A percentile compares a stretch with the other conserved stretches of the same genome.
Conservation (phyloP, 2,329 filamentous ascomycete genomes). For the Aspergillus amoenus region DNA sequence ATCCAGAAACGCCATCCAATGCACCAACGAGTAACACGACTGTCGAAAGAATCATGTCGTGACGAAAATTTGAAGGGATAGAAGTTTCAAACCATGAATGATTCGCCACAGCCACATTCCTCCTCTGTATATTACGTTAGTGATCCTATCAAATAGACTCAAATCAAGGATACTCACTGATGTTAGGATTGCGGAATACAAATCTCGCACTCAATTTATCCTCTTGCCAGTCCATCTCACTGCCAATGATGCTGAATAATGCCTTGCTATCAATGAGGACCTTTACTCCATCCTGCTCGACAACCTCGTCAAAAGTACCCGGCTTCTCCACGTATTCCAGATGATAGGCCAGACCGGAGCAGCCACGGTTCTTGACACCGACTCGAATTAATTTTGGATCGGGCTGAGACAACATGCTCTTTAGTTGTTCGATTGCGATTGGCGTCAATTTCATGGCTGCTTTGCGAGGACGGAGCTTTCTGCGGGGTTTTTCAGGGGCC, state of each 20-base stretch:
- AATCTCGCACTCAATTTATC: slow-evolving; percentile 92
- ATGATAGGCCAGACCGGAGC: slow-evolving; percentile 89
- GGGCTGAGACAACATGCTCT: slow-evolving; percentile 74
- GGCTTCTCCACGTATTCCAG: slow-evolving; percentile 94
- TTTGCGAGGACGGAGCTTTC: slow-evolving; percentile 77
- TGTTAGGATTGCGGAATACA: slow-evolving; percentile 95
- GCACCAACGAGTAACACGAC: slow-evolving; percentile 28
- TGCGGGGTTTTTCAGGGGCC: slow-evolving; percentile 55
- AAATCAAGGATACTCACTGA: slow-evolving; percentile 67
- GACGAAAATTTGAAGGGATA: slow-evolving; percentile 12
- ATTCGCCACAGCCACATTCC: slow-evolving; percentile 93
- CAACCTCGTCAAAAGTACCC: slow-evolving; percentile 81
- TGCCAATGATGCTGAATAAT: slow-evolving; percentile 95
- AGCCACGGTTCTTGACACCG: slow-evolving; percentile 89
- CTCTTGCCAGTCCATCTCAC: slow-evolving; percentile 98
- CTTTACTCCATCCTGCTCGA: slow-evolving; percentile 94
- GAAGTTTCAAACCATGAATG: slow-evolving; percentile 71
- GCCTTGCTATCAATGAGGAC: slow-evolving; percentile 97
- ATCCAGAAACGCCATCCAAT: slow-evolving; percentile 37
- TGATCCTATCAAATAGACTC: not conserved
- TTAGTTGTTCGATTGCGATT: slow-evolving; percentile 75
- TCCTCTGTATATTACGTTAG: slow-evolving; percentile 65
- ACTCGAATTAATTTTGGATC: slow-evolving; percentile 92
- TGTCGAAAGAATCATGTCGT: slow-evolving; percentile 9
- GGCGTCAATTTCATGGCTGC: slow-evolving; percentile 86